Percentiles rank a stretch among this genome's conserved stretches.
phyloP scores from a whole-genome alignment of 2,329 filamentous ascomycete genomes.

The Alternaria novae-zelandiae region DNA sequence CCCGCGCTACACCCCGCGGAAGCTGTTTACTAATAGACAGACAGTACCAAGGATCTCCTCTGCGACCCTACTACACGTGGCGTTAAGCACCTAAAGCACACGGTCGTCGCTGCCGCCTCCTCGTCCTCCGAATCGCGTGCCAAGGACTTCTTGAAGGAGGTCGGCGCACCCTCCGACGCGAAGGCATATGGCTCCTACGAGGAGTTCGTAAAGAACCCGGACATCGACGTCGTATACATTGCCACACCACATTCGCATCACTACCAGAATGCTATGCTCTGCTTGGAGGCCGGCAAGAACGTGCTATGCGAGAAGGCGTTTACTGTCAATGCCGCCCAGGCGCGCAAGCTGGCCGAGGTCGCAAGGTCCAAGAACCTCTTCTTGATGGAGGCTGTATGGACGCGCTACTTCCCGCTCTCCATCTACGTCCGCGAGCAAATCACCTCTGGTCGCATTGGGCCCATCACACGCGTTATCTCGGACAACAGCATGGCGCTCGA shows the following conservation, averaged over 20 bases:
- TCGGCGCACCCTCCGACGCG: slow-evolving; percentile 71
- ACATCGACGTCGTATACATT: slow-evolving; percentile 86
- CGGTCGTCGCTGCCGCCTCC: slow-evolving; percentile 79
- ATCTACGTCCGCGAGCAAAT: slow-evolving; percentile 75
- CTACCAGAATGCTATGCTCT: slow-evolving; percentile 89
- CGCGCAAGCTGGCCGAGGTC: slow-evolving; percentile 72
- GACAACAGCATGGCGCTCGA: slow-evolving; percentile 67
- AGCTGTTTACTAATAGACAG: slow-evolving; percentile 11
- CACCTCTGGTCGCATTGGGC: slow-evolving; percentile 59
- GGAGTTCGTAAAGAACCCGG: slow-evolving; percentile 77
- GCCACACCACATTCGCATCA: slow-evolving; percentile 92
- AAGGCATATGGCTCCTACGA: slow-evolving; percentile 81
- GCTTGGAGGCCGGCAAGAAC: slow-evolving; percentile 81
- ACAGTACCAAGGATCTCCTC: slow-evolving; percentile 73
- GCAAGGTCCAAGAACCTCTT: slow-evolving; percentile 70
- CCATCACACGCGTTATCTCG: slow-evolving; percentile 62
- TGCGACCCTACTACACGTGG: slow-evolving; percentile 72
- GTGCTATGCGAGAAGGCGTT: slow-evolving; percentile 92
- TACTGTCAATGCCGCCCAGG: slow-evolving; percentile 81
- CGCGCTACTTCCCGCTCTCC: slow-evolving; percentile 84
- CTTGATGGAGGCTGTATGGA: slow-evolving; percentile 75
- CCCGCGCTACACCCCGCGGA: slow-evolving; percentile 21
- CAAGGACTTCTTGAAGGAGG: slow-evolving; percentile 72
- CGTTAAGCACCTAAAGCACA: slow-evolving; percentile 76
- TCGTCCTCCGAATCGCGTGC: slow-evolving; percentile 75